These are phyloP conservation scores for Macrophomina pseudophaseolina DNA, from an alignment of 2,329 filamentous ascomycete genomes.

Conservation along the genomic window DNA sequence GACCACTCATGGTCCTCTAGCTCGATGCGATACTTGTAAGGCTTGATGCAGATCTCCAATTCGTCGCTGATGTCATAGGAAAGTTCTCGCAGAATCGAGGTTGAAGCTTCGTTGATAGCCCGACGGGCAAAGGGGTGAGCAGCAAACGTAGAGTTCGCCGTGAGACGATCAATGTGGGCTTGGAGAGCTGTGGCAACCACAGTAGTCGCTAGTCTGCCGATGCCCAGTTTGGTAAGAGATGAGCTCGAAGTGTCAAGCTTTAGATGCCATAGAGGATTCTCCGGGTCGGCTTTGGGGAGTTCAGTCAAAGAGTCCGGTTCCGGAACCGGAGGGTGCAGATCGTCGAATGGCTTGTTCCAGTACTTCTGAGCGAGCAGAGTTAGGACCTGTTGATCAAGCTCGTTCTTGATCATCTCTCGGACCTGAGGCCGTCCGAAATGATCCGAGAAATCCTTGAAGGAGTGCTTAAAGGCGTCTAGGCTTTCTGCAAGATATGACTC, in stretches of 20 bases:
- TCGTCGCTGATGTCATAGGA: constrained; percentile 98
- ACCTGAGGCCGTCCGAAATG: constrained; percentile 89
- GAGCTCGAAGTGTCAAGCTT: constrained; percentile 93
- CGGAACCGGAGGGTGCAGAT: constrained; percentile 68
- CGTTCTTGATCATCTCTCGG: constrained; percentile 84
- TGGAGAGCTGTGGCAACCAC: constrained; percentile 90
- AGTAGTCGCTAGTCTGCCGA: constrained; percentile 88
- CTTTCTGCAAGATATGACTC: constrained; percentile 97
- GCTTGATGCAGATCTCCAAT: constrained; percentile 98
- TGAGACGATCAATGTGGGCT: constrained; percentile 77
- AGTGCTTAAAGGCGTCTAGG: constrained; percentile 95
- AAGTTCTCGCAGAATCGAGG: constrained; percentile 87
- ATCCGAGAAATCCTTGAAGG: constrained; percentile 92
- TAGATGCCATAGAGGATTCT: constrained; percentile 89
- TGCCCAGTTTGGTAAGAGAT: constrained; percentile 88
- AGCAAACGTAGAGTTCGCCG: constrained; percentile 81
- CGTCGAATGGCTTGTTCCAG: constrained; percentile 95
- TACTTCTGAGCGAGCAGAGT: constrained; percentile 92
- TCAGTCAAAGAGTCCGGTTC: constrained; percentile 77
- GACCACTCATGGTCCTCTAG: constrained; percentile 89
- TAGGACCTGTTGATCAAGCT: constrained; percentile 92
- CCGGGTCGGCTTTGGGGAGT: constrained; percentile 82
- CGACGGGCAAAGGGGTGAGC: constrained; percentile 90
- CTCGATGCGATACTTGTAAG: constrained; percentile 97
- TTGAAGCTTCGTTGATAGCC: constrained; percentile 90